Evolutionary conservation across 805 yeast species (phyloP).

Genomic region (Jamesozyma piceae): DNA sequence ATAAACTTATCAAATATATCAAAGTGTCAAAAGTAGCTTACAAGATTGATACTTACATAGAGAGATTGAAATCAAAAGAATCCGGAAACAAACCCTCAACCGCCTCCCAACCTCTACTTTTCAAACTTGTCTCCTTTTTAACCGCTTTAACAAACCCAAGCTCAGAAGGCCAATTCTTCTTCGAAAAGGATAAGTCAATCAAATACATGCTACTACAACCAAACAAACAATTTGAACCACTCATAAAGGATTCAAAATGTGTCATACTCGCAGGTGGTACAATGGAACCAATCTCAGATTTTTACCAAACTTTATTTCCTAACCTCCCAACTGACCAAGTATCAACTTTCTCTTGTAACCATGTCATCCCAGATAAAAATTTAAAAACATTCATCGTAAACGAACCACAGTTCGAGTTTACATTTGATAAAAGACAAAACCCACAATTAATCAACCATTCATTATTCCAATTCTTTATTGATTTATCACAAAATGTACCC

Average conservation of each 20-base stretch:
- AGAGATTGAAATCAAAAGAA: neutral
- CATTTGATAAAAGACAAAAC: slow-evolving; percentile 53
- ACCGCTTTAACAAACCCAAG: slow-evolving; percentile 62
- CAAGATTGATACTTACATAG: slow-evolving; percentile 66
- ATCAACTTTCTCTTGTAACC: slow-evolving; percentile 63
- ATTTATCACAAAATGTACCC: slow-evolving; percentile 38
- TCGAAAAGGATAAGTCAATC: slow-evolving; percentile 35
- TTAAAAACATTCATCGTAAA: slow-evolving; percentile 49
- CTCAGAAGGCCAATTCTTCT: slow-evolving; percentile 69
- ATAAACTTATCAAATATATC: slow-evolving; percentile 56
- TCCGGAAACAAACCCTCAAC: neutral
- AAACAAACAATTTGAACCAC: slow-evolving; percentile 53
- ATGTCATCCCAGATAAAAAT: slow-evolving; percentile 66
- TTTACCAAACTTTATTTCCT: slow-evolving; percentile 57
- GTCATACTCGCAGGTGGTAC: slow-evolving; percentile 90
- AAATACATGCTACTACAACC: slow-evolving; percentile 77
- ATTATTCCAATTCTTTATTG: slow-evolving; percentile 33
- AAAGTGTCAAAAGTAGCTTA: slow-evolving; percentile 66
- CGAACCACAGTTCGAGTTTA: slow-evolving; percentile 46
- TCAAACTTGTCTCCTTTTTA: slow-evolving; percentile 57
- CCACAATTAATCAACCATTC: slow-evolving; percentile 33
- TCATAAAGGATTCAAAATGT: slow-evolving; percentile 57
- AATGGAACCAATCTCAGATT: slow-evolving; percentile 82
- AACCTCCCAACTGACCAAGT: slow-evolving; percentile 36
- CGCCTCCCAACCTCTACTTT: slow-evolving; percentile 42